Evolutionary conservation across 805 yeast species (phyloP).

Genomic region (Pachysolen tannophilus): DNA sequence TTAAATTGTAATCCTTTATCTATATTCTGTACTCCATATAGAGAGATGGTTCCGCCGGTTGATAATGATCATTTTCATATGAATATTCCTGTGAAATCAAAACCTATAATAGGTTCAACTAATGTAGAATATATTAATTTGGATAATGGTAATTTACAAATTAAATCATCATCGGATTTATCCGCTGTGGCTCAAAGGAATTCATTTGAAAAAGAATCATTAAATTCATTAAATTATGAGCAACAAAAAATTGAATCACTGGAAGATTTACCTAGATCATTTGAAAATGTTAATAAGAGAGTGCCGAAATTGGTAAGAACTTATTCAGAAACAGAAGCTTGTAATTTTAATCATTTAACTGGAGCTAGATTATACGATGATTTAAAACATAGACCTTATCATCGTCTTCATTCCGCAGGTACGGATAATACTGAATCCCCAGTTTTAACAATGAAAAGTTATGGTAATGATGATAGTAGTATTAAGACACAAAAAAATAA

Average conservation of each 20-base stretch:
- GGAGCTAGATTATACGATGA: conserved; percentile 51
- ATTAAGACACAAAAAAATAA: conserved; percentile 4
- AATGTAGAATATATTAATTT: conserved; percentile 8
- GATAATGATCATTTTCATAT: too few relatives aligned
- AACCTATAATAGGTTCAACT: conserved; percentile 8
- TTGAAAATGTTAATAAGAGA: background rate
- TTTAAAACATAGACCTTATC: conserved; percentile 38
- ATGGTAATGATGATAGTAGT: too few relatives aligned
- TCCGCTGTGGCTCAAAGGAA: too few relatives aligned
- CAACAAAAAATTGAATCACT: too few relatives aligned
- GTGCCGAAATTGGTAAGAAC: conserved; percentile 37
- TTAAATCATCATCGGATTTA: too few relatives aligned
- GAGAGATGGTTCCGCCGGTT: too few relatives aligned
- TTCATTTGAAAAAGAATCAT: too few relatives aligned
- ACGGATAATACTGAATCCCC: conserved; percentile 11
- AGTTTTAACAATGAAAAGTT: conserved; percentile 6
- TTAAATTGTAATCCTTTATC: too few relatives aligned
- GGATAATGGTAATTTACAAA: conserved; percentile 6
- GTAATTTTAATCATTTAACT: conserved; percentile 46
- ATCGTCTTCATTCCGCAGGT: conserved; percentile 8
- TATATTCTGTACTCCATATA: too few relatives aligned
- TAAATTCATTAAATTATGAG: too few relatives aligned
- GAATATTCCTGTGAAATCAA: conserved; percentile 3
- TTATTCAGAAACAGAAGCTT: conserved; percentile 58
- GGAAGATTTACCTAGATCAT: too few relatives aligned